These are phyloP conservation scores for Centaurea solstitialis DNA, from an alignment of 129 eudicot genomes.

Conservation along the genomic window DNA sequence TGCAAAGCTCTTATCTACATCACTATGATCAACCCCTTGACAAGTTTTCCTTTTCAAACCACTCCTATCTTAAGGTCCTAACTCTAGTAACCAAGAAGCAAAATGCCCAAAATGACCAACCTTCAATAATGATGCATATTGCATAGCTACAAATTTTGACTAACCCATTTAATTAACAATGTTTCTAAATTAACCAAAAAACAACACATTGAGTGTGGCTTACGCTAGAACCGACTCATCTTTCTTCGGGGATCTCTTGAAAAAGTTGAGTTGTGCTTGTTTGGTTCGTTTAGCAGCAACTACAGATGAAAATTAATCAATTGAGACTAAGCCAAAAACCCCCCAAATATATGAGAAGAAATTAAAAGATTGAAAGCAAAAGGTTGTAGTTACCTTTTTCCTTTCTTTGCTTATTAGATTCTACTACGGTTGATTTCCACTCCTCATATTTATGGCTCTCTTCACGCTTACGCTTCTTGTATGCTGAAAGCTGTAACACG, in stretches of 20 bases:
- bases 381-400: conserved; percentile 51
- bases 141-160: conserved; percentile 11
- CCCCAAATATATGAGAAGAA: background rate
- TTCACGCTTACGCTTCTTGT: conserved; percentile 75
- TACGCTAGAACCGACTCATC: conserved; percentile 34
- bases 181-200: conserved; percentile 9
- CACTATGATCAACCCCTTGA: background rate
- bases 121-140: conserved; percentile 2
- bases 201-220: conserved; percentile 18
- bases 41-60: background rate
- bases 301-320: conserved; percentile 3
- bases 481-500: conserved; percentile 58
- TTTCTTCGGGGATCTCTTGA: conserved; percentile 41
- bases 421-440: conserved; percentile 77
- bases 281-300: conserved; percentile 56
- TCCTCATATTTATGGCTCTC: conserved; percentile 67
- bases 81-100: background rate
- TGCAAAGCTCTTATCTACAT: background rate
- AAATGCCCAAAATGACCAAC: background rate
- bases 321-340: background rate
- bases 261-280: conserved; percentile 63
- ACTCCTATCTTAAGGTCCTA: background rate
- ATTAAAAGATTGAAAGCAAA: background rate
- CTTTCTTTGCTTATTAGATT: conserved; percentile 52
- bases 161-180: conserved; percentile 6